phyloP scores from a whole-genome alignment of 129 eudicot genomes.

The Silybum marianum region DNA sequence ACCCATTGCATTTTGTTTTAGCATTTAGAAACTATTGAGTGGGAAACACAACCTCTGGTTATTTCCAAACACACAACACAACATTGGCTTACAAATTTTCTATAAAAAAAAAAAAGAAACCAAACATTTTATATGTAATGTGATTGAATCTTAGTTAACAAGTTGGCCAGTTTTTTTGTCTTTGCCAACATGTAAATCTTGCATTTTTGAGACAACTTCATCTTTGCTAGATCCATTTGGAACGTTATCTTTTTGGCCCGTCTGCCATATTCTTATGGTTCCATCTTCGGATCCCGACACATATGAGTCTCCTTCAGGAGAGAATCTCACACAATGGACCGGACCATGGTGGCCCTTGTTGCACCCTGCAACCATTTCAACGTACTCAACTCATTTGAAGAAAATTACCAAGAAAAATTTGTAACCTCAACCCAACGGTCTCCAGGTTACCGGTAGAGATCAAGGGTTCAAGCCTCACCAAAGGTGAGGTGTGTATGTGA shows the following conservation, averaged over 20 bases:
- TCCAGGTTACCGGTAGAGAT: too few relatives aligned
- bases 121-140: neutral
- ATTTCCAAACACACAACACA: constrained; percentile 5
- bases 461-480: too few relatives aligned
- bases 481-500: too few relatives aligned
- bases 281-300: constrained; percentile 64
- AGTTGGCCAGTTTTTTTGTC: neutral
- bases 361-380: constrained; percentile 39
- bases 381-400: neutral
- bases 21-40: neutral
- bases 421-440: neutral
- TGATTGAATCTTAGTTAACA: neutral
- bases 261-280: constrained; percentile 57
- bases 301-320: constrained; percentile 56
- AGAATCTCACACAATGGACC: constrained; percentile 52
- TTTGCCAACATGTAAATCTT: neutral
- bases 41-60: neutral
- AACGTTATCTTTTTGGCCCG: constrained; percentile 39
- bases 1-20: neutral
- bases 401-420: too few relatives aligned
- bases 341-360: constrained; percentile 69
- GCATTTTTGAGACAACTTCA: constrained; percentile 1
- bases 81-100: neutral
- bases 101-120: neutral
- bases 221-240: constrained; percentile 38